Evolutionary conservation across 2,329 filamentous ascomycete genomes (phyloP).

Genomic region (Diaporthe nobilis): DNA sequence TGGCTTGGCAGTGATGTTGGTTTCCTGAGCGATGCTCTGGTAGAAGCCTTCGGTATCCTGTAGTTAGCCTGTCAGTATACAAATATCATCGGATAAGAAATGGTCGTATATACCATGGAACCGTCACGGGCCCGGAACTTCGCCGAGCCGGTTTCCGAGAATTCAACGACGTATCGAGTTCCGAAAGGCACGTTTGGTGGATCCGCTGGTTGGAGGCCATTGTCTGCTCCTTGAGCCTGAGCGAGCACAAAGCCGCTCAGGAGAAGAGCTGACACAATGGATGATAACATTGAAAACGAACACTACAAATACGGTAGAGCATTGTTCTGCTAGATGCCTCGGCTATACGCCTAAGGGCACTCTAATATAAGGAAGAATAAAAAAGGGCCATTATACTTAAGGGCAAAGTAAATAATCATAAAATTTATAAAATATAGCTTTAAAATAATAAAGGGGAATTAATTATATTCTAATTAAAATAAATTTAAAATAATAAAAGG

Average conservation of each 20-base stretch:
- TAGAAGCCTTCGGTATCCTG: slow-evolving; percentile 12
- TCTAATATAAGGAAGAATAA: too few relatives aligned
- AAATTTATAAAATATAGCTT: too few relatives aligned
- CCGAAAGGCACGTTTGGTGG: background rate
- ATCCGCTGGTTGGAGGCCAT: background rate
- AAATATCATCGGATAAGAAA: background rate
- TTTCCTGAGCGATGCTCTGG: slow-evolving; percentile 6
- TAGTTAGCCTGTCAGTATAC: background rate
- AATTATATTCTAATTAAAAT: too few relatives aligned
- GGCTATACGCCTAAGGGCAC: too few relatives aligned
- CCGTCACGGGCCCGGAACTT: slow-evolving; percentile 4
- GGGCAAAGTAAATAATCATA: too few relatives aligned
- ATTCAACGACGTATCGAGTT: slow-evolving; percentile 6
- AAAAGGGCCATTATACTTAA: too few relatives aligned
- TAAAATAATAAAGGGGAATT: too few relatives aligned
- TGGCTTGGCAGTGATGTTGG: slow-evolving; percentile 6
- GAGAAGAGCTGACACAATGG: background rate
- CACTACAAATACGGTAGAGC: too few relatives aligned
- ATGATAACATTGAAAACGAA: too few relatives aligned
- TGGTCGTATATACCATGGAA: background rate
- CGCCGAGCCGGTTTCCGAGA: slow-evolving; percentile 10
- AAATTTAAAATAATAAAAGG: too few relatives aligned
- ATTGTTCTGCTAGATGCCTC: too few relatives aligned
- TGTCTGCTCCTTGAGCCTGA: background rate
- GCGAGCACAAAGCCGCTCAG: background rate